A percentile compares a stretch with the other conserved stretches of the same genome.
These are phyloP conservation scores for Neurospora sp. DNA, from an alignment of 2,329 filamentous ascomycete species.

Conservation along the genomic window DNA sequence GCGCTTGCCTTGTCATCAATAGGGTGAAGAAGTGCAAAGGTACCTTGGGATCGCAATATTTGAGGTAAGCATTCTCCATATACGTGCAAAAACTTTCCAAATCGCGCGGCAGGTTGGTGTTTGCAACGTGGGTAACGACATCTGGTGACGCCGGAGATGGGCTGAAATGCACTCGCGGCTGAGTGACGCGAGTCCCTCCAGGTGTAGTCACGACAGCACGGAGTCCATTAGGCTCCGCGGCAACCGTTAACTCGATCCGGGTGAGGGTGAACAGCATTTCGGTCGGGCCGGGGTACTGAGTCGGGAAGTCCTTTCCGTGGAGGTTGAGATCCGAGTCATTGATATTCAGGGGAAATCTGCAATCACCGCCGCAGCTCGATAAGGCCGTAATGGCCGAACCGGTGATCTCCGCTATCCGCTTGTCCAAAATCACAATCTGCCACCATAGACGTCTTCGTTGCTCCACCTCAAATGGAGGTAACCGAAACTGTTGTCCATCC, in stretches of 20 bases:
- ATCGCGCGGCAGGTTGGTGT: conserved; percentile 40
- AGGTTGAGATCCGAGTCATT: conserved; percentile 51
- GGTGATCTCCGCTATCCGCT: conserved; percentile 57
- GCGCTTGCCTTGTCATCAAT: conserved; percentile 43
- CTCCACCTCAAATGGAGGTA: conserved; percentile 54
- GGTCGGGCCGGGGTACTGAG: conserved; percentile 39
- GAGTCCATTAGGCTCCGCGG: conserved; percentile 36
- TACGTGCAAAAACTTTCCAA: conserved; percentile 44
- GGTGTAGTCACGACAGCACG: conserved; percentile 12
- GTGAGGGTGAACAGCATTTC: conserved; percentile 52
- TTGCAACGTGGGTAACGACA: conserved; percentile 36
- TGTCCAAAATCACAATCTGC: conserved; percentile 59
- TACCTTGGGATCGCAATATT: conserved; percentile 46
- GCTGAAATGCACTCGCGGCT: conserved; percentile 21
- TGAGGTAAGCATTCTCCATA: conserved; percentile 46
- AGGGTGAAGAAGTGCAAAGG: conserved; percentile 50
- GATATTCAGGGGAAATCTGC: conserved; percentile 48
- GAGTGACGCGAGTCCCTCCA: conserved; percentile 13
- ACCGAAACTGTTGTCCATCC: conserved; percentile 42
- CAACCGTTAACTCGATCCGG: conserved; percentile 46
- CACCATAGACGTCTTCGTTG: conserved; percentile 66
- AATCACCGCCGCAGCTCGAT: conserved; percentile 40
- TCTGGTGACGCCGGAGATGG: conserved; percentile 31
- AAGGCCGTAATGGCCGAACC: conserved; percentile 47
- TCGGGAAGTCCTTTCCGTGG: conserved; percentile 44